Evolutionary conservation across 805 yeast species (phyloP), one percentile per base, ranked within the genome.

Genomic region (Cyberlindnera maclurae): DNA sequence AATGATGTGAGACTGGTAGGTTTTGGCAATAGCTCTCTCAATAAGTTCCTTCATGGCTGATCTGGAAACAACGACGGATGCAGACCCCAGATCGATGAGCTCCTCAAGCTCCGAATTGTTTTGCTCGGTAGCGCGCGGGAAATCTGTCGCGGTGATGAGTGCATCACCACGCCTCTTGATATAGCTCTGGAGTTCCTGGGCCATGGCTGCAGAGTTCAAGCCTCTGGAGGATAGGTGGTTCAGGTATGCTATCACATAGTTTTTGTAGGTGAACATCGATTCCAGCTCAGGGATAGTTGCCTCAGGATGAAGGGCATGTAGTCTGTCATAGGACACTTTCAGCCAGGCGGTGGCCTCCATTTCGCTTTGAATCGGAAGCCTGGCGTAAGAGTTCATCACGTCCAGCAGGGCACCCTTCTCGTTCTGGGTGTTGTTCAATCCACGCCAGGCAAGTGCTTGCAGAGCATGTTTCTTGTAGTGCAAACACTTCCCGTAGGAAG

Each of bases 121-220:
- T 36, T 37, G 4, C 38, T 64, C 67, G 10, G 62, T 56, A 2
- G 79, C 75, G 24, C 53, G 58, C 0, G 80, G 80, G 44, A 74
- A 75, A 8, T 52, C 50, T 2, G 64, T 44, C 0, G 46, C 33
- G 3, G 53, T 38, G 15, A 67, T 31, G 2, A 60, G 38, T 0
- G 22, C 4, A 5, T 32, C 18, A 3, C 54, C 37, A 17, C 51
- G 44, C 12, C 18, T n/a, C 4, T 31, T 7, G 26, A 50, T 41
- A 35, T 42, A 52, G 7, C 32, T 9, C 9, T 40, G 33, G 3
- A 46, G 28, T 1, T 43, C 54, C 7, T 38, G 18, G 11, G 16
- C n/a, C 6, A 12, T 20, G 13, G 26, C 13, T 17, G 29, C 5
- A 16, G 26, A 12, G 13, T 30, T 24, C 7, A 16, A 9, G 16